These are phyloP conservation scores for Ophiostoma tasmaniense DNA, from an alignment of 2,329 filamentous ascomycete genomes.

Conservation along the genomic window DNA sequence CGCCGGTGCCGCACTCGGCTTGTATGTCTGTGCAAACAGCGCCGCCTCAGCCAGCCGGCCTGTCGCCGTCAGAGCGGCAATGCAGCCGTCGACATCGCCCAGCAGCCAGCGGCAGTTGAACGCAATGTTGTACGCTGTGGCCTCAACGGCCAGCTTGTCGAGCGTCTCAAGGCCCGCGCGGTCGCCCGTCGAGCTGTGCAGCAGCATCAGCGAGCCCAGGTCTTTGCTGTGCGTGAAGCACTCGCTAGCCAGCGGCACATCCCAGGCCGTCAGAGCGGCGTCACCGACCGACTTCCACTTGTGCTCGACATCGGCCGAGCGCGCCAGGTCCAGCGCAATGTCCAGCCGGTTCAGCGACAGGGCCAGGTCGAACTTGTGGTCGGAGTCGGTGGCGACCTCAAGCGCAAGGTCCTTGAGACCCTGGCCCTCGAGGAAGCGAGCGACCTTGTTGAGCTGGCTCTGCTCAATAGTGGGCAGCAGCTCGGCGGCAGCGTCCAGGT, in stretches of 20 bases:
- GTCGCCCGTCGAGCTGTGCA: slow-evolving; percentile 81
- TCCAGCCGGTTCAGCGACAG: slow-evolving; percentile 74
- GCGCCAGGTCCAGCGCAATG: slow-evolving; percentile 76
- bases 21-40: slow-evolving; percentile 91
- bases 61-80: slow-evolving; percentile 70
- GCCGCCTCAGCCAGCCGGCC: slow-evolving; percentile 77
- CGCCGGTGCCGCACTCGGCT: slow-evolving; percentile 63
- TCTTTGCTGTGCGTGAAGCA: slow-evolving; percentile 91
- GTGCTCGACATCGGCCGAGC: slow-evolving; percentile 78
- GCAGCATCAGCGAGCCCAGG: slow-evolving; percentile 73
- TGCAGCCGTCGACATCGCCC: slow-evolving; percentile 72
- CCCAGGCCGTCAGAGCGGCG: slow-evolving; percentile 77
- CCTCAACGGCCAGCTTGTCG: slow-evolving; percentile 63
- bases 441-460: slow-evolving; percentile 98
- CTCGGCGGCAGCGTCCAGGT: slow-evolving; percentile 84
- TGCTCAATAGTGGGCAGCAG: slow-evolving; percentile 73
- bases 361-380: slow-evolving; percentile 94
- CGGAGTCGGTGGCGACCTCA: slow-evolving; percentile 85
- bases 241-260: slow-evolving; percentile 79
- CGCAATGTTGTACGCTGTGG: slow-evolving; percentile 81
- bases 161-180: slow-evolving; percentile 63
- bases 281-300: slow-evolving; percentile 98
- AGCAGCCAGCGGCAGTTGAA: slow-evolving; percentile 87
- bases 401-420: slow-evolving; percentile 80
- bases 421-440: slow-evolving; percentile 89